Base-by-base conservation (phyloP, 75 land plant species). In the Azolla pinnata region DNA sequence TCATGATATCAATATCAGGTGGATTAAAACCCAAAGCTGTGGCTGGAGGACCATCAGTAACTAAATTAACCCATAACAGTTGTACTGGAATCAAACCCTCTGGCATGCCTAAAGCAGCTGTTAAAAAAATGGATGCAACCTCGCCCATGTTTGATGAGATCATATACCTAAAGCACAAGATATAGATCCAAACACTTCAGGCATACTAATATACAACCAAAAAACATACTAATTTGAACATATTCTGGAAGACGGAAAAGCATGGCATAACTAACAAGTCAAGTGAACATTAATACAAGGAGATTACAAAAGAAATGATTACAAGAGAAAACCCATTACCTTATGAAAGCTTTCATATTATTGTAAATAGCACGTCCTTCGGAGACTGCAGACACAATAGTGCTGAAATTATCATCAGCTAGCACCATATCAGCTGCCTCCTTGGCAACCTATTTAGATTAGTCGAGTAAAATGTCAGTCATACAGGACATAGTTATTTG, bases 71-170 rank as follows among this genome's bases (percentile, higher is more conserved):
- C 96, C 96, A 90, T 54, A 90, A 71, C 55, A 90, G 87, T 60
- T 90, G 96, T 29, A 90, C 96, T 51, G 96, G 92, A 18, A 83
- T 86, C 69, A 90, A 53, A 10, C 96, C 96, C 70, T 90, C 92
- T 16, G 96, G 96, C 67, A 90, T 83, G 25, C 96, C 96, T 38
- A 90, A 56, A 17, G 87, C 87, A 54, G 96, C 86, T 34, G 96
- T 90, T 60, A 90, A 64, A 31, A 90, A 90, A 51, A 90, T 90
- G 1, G 81, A 83, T 2, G 81, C 96, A 54, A 90, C 96, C 67
- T 90, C 96, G 2, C 96, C 96, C 51, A 90, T 90, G 52, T 90
- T 90, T 34, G 96, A 90, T 24, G 96, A 90, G 26, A 90, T 90
- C 92, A 90, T 83, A 64, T 90, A 90, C 77, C 95, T 88, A 74